Base-by-base conservation (phyloP, 2,329 filamentous ascomycete genomes). In the Claviceps spartinae region DNA sequence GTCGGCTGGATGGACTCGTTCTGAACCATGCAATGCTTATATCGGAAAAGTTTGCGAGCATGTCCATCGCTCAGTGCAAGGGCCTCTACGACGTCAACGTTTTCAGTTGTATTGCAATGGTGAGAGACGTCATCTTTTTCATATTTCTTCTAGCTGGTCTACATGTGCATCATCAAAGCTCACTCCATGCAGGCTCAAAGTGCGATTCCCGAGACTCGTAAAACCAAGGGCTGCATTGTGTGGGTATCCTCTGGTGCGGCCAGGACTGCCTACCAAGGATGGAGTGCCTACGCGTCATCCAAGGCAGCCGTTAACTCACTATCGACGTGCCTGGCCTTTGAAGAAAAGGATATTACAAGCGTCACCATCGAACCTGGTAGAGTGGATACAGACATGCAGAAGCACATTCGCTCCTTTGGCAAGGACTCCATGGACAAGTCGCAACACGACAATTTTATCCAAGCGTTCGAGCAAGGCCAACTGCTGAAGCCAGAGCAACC, bases 351-450 rank as follows among this genome's bases (percentile, higher is more conserved):
- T 14, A 81, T 95, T 45, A 86, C 79, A 0, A 82, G 80, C 13
- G 69, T 95, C 0, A 75, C 86, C 0, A 72, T 96, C 37, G 75
- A 83, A 4, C 90, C 90, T 0, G 90, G 90, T 2, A 81, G 86
- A 46, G 85, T 94, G 7, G 86, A 95, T 62, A 96, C 90, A 0
- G 84, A 84, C 49, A 96, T 96, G 90, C 90, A 95, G 65, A 76
- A 76, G n/a, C 78, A 85, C 53, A 78, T 98, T 53, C 75, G 93
- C 49, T 82, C 89, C 47, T 64, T 69, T 3, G 77, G 74, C 44
- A 66, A 68, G 40, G 62, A 64, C 2, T 66, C 65, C 51, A 82
- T 82, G 78, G 62, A 72, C 48, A 64, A 72, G 51, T 63, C 69
- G 6, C 77, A 81, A 53, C 85, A 93, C 65, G 72, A 76, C 7